phyloP scores from a whole-genome alignment of 345 rosid species.

The Salix suchowensis region DNA sequence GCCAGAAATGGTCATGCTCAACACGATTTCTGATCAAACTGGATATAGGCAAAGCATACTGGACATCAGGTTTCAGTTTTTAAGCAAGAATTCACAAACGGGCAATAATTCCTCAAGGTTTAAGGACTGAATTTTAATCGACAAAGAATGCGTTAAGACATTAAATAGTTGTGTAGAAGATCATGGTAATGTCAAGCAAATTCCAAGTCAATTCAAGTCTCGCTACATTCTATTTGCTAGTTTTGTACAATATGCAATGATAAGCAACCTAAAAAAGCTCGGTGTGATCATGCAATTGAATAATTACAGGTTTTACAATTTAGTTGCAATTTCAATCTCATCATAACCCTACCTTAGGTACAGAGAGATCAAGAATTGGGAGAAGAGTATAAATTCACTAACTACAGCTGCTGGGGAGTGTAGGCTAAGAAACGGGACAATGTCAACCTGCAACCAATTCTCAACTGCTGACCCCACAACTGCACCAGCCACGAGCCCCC shows the following conservation, averaged over 20 bases:
- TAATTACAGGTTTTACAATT: constrained; percentile 42
- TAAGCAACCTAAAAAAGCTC: constrained; percentile 38
- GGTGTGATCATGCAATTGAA: constrained; percentile 41
- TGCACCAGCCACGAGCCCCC: constrained; percentile 95
- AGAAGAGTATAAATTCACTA: constrained; percentile 76
- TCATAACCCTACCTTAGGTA: constrained; percentile 54
- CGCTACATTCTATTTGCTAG: constrained; percentile 15
- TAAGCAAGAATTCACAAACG: not conserved
- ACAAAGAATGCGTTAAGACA: not conserved
- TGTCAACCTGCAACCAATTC: constrained; percentile 93
- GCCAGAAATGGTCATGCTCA: not conserved
- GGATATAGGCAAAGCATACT: not conserved
- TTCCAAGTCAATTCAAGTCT: not conserved
- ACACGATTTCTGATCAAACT: not conserved
- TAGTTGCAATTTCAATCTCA: constrained; percentile 10
- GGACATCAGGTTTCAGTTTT: not conserved
- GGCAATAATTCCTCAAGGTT: not conserved
- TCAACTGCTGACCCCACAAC: constrained; percentile 87
- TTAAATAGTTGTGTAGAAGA: not conserved
- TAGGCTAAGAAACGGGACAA: constrained; percentile 78
- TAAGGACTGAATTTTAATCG: too few species aligned
- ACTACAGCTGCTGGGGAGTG: constrained; percentile 83
- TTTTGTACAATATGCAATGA: constrained; percentile 54
- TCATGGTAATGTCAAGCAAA: not conserved
- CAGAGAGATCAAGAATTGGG: constrained; percentile 78